Evolutionary conservation across 1,284 basidiomycete species (phyloP).

Genomic region (Leccinum griseonigrum): DNA sequence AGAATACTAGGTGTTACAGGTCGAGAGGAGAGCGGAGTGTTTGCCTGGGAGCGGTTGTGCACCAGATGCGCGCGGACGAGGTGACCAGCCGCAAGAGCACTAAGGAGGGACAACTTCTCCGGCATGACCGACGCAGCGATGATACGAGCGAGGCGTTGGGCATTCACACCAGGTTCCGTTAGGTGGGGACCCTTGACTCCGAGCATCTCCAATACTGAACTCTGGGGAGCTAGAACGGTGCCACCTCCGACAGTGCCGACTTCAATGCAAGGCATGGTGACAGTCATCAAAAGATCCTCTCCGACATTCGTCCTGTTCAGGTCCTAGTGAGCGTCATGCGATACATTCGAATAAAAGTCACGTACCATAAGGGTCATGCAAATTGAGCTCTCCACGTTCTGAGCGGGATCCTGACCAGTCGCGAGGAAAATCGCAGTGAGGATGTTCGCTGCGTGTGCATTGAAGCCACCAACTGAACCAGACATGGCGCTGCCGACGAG

Average conservation of each 20-base stretch:
- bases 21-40: constrained; percentile 62
- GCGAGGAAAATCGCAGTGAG: constrained; percentile 95
- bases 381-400: constrained; percentile 98
- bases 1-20: constrained; percentile 55
- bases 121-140: too few relatives aligned
- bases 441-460: constrained; percentile 98
- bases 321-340: constrained; percentile 10
- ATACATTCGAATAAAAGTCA: constrained; percentile 26
- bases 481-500: constrained; percentile 98
- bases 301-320: constrained; percentile 75
- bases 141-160: too few relatives aligned
- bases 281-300: constrained; percentile 87
- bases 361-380: constrained; percentile 98
- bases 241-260: constrained; percentile 97
- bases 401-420: constrained; percentile 98
- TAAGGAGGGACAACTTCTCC: constrained; percentile 74
- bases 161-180: too few relatives aligned
- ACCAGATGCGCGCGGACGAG: constrained; percentile 86
- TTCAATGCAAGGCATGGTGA: constrained; percentile 95
- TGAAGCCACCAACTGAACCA: constrained; percentile 95
- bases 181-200: constrained; percentile 74
- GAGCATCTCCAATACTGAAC: constrained; percentile 87
- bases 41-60: constrained; percentile 72
- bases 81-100: constrained; percentile 89
- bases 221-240: constrained; percentile 86